Conservation (phyloP, 495 filamentous ascomycete genomes). For the Neurospora sp. region DNA sequence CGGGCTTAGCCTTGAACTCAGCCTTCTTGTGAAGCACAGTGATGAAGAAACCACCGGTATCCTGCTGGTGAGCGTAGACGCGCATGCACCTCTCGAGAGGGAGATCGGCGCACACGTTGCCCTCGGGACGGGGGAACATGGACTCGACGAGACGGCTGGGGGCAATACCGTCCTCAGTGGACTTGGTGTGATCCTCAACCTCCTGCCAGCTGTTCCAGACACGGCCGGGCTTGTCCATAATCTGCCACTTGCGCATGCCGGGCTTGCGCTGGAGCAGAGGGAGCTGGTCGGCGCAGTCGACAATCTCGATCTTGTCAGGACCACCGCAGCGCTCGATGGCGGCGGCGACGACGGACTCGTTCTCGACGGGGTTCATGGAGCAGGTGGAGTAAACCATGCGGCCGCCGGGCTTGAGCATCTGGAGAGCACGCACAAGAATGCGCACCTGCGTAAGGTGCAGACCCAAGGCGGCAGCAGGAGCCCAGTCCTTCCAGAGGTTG, state of each 20-base stretch:
- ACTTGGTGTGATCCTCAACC: conserved; percentile 52
- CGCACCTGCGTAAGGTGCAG: conserved; percentile 75
- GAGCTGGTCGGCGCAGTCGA: conserved; percentile 71
- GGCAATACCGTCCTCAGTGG: conserved; percentile 42
- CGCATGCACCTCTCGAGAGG: conserved; percentile 84
- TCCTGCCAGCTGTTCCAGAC: conserved; percentile 72
- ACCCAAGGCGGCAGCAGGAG: conserved; percentile 68
- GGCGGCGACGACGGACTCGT: conserved; percentile 76
- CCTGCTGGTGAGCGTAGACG: conserved; percentile 88
- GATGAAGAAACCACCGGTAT: conserved; percentile 97
- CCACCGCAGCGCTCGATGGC: conserved; percentile 91
- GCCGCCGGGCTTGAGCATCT: conserved; percentile 93
- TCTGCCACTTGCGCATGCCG: conserved; percentile 70
- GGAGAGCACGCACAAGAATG: conserved; percentile 84
- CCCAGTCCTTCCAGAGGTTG: conserved; percentile 92
- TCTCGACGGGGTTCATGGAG: conserved; percentile 95
- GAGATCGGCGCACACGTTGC: conserved; percentile 44
- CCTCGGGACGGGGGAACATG: conserved; percentile 67
- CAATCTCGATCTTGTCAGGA: conserved; percentile 62
- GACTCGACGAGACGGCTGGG: conserved; percentile 55
- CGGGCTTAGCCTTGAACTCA: conserved; percentile 78
- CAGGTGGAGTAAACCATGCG: conserved; percentile 95
- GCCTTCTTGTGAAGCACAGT: conserved; percentile 81
- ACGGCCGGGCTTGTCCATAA: conserved; percentile 72
- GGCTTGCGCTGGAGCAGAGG: conserved; percentile 62